These are phyloP conservation scores for Scutellaria minor DNA, from an alignment of 257 asterid genomes.

Conservation along the genomic window DNA sequence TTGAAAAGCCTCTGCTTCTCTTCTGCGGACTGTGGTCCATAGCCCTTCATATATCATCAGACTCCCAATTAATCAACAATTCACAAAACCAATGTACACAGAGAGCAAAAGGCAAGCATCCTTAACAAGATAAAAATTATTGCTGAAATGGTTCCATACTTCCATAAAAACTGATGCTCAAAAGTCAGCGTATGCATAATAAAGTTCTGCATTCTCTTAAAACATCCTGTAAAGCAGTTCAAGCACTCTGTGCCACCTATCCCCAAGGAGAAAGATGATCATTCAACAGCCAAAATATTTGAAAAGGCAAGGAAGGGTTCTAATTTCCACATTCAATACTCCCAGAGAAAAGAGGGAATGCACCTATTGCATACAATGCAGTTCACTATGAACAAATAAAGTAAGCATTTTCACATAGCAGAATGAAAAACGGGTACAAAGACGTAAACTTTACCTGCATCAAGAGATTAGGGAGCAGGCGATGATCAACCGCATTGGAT, in stretches of 20 bases:
- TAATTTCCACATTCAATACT: slow-evolving; percentile 15
- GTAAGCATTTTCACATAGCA: slow-evolving; percentile 10
- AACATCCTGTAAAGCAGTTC: slow-evolving; percentile 18
- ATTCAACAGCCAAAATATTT: not conserved
- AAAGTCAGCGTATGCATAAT: slow-evolving; percentile 10
- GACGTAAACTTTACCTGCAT: slow-evolving; percentile 65
- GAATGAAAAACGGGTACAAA: slow-evolving; percentile 4
- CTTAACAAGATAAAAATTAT: slow-evolving; percentile 10
- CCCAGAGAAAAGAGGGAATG: slow-evolving; percentile 14
- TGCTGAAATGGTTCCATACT: slow-evolving; percentile 1
- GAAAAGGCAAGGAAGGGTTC: slow-evolving; percentile 3
- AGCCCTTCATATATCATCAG: slow-evolving; percentile 61
- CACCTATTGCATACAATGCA: not conserved
- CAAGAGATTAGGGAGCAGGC: slow-evolving; percentile 72
- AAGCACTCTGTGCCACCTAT: not conserved
- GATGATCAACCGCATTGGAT: slow-evolving; percentile 73
- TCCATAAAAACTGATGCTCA: slow-evolving; percentile 5
- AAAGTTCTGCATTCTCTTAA: slow-evolving; percentile 11
- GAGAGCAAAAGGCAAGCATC: slow-evolving; percentile 6
- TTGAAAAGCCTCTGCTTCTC: slow-evolving; percentile 96
- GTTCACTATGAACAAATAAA: not conserved
- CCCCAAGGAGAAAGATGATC: slow-evolving; percentile 14
- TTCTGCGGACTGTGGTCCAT: slow-evolving; percentile 95
- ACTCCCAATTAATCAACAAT: slow-evolving; percentile 35
- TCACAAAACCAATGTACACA: slow-evolving; percentile 22